A percentile compares a stretch with the other conserved stretches of the same genome.
Conservation (phyloP, 2,329 filamentous ascomycete genomes). For the Penicillium sp. region DNA sequence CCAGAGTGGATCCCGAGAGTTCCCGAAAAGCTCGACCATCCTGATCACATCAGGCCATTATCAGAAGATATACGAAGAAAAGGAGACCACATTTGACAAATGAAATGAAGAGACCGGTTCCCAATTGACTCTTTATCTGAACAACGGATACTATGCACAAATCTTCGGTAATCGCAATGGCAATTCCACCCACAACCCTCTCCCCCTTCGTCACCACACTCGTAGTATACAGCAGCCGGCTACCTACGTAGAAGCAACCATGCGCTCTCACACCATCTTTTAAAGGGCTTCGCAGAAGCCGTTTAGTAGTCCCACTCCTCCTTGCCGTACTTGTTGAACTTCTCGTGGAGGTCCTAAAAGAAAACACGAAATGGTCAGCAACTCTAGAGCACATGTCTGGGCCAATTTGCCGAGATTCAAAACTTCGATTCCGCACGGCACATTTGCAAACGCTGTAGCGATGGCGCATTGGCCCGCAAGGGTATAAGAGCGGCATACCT, state of each 20-base stretch:
- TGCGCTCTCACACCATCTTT: slow-evolving; percentile 25
- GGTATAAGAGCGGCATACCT: slow-evolving; percentile 60
- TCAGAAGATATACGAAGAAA: background rate
- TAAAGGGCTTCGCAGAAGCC: slow-evolving; percentile 22
- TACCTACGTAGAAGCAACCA: slow-evolving; percentile 18
- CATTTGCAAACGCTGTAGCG: no score
- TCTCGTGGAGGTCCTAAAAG: slow-evolving; percentile 82
- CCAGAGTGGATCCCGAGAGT: slow-evolving; percentile 10
- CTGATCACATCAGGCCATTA: slow-evolving; percentile 8
- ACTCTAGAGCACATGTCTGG: background rate
- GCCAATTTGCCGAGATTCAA: background rate
- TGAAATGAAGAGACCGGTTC: slow-evolving; percentile 36
- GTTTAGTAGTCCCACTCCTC: slow-evolving; percentile 69
- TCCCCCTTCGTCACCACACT: slow-evolving; percentile 34
- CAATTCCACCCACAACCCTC: slow-evolving; percentile 31
- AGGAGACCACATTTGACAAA: background rate
- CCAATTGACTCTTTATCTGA: slow-evolving; percentile 40
- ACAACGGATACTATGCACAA: slow-evolving; percentile 43
- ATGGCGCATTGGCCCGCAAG: background rate
- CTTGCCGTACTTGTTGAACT: slow-evolving; percentile 99
- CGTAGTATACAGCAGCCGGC: slow-evolving; percentile 44
- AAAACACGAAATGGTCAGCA: slow-evolving; percentile 20
- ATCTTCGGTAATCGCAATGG: slow-evolving; percentile 35
- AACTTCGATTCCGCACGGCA: no score
- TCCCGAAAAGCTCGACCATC: slow-evolving; percentile 8